Percentiles rank a stretch among this genome's conserved stretches.
Conservation (phyloP, 169 alveolate genomes). For the Babesia caballi region DNA sequence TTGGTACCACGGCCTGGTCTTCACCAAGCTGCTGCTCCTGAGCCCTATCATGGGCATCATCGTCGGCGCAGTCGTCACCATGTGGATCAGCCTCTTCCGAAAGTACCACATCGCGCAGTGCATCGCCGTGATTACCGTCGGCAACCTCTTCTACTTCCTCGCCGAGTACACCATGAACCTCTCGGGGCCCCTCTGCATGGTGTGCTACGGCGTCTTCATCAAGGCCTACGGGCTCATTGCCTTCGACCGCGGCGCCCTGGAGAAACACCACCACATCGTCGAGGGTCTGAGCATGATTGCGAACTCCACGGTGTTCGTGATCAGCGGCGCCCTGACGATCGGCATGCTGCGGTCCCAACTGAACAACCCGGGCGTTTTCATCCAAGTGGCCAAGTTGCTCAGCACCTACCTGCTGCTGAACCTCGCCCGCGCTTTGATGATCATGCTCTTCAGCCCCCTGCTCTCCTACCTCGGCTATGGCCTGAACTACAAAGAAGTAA, state of each 20-base stretch:
- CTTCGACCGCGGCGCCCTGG: conserved; percentile 80
- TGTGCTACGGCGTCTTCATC: conserved; percentile 83
- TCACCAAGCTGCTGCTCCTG: conserved; percentile 74
- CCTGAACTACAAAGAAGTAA: conserved; percentile 79
- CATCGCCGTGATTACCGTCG: conserved; percentile 63
- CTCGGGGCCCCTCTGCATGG: conserved; percentile 85
- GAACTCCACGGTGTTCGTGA: conserved; percentile 79
- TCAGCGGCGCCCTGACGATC: conserved; percentile 80
- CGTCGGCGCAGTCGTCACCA: conserved; percentile 72
- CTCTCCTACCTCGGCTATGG: conserved; percentile 77
- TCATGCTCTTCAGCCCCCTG: conserved; percentile 77
- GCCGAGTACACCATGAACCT: conserved; percentile 76
- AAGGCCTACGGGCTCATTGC: conserved; percentile 83
- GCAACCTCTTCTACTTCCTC: conserved; percentile 75
- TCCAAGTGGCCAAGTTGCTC: conserved; percentile 40
- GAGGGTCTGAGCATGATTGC: conserved; percentile 78
- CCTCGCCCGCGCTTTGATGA: conserved; percentile 79
- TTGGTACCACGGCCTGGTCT: conserved; percentile 66
- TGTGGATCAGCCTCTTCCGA: conserved; percentile 80
- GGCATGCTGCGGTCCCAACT: conserved; percentile 80
- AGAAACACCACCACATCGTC: conserved; percentile 74
- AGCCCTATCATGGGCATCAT: conserved; percentile 81
- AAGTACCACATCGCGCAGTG: conserved; percentile 78
- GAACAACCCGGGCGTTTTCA: conserved; percentile 27
- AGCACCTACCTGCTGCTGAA: conserved; percentile 70